Conservation (phyloP, 495 filamentous ascomycete genomes). For the Astrothelium subdiscretum region DNA sequence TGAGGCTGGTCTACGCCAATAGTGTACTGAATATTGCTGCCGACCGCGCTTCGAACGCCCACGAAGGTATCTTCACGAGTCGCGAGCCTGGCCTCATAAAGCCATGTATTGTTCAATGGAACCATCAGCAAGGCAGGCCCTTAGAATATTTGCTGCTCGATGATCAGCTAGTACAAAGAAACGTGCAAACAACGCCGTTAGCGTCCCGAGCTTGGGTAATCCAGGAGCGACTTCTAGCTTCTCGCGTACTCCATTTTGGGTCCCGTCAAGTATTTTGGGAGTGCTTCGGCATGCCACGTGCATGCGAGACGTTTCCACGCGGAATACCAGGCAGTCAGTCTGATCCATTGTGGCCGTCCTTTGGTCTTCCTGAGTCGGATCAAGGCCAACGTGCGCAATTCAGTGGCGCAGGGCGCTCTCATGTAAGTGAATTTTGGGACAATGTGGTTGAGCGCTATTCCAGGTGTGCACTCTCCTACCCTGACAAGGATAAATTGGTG, state of each 20-base stretch:
- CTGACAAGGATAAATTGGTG: background rate
- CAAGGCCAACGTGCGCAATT: background rate
- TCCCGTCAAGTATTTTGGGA: constrained; percentile 6
- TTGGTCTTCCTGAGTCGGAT: background rate
- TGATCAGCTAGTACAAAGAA: background rate
- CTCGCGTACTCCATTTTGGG: background rate
- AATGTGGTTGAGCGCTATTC: background rate
- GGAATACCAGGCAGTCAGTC: background rate
- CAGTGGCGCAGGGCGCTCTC: background rate
- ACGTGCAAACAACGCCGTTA: background rate
- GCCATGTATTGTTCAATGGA: background rate
- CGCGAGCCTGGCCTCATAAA: background rate
- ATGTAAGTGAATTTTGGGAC: background rate
- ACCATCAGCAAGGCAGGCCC: background rate
- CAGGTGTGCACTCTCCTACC: background rate
- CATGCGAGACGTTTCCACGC: background rate
- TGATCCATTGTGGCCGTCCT: background rate
- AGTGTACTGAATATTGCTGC: background rate
- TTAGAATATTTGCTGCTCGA: background rate
- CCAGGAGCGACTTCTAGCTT: constrained; percentile 6
- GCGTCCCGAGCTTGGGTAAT: constrained; percentile 3
- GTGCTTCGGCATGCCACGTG: background rate
- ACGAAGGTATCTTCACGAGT: background rate
- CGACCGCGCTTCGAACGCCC: background rate
- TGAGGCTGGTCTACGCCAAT: background rate